Evolutionary conservation across 768 basidiomycete genomes (phyloP).

Genomic region (Crepidotus variabilis): DNA sequence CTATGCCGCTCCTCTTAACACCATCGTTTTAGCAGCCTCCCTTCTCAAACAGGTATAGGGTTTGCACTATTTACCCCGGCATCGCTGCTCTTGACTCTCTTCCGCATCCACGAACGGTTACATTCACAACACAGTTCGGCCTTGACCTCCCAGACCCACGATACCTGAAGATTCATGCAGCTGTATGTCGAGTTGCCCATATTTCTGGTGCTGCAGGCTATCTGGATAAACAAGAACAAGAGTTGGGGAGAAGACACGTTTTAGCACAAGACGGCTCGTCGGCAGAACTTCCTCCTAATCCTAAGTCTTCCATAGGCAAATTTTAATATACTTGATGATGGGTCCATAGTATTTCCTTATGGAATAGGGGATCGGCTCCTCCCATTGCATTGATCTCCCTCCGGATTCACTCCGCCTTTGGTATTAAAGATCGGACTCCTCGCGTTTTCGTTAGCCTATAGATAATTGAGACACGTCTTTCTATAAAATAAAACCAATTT

Average conservation of each 20-base stretch:
- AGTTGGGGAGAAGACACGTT: constrained; percentile 1
- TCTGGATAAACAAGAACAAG: constrained; percentile 4
- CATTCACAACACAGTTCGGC: constrained; percentile 5
- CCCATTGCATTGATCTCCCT: no score
- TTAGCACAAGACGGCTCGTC: constrained; percentile 5
- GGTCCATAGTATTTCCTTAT: no score
- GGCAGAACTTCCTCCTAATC: background rate
- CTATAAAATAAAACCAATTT: no score
- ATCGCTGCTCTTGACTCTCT: background rate
- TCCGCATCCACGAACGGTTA: background rate
- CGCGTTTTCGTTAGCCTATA: no score
- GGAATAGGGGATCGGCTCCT: no score
- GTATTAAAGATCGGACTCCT: no score
- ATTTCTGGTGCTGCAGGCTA: constrained; percentile 12
- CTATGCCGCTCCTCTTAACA: background rate
- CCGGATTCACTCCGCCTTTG: no score
- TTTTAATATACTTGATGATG: no score
- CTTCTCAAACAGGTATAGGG: constrained; percentile 7
- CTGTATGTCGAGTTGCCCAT: constrained; percentile 9
- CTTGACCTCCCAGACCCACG: constrained; percentile 8
- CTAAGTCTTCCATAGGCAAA: no score
- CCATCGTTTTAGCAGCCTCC: background rate
- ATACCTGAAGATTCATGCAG: constrained; percentile 14
- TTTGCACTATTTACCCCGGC: background rate
- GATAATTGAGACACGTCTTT: no score